Percentiles rank a stretch among this genome's conserved stretches.
Conservation (phyloP, 805 yeast species). For the Metschnikowia kofuensis region DNA sequence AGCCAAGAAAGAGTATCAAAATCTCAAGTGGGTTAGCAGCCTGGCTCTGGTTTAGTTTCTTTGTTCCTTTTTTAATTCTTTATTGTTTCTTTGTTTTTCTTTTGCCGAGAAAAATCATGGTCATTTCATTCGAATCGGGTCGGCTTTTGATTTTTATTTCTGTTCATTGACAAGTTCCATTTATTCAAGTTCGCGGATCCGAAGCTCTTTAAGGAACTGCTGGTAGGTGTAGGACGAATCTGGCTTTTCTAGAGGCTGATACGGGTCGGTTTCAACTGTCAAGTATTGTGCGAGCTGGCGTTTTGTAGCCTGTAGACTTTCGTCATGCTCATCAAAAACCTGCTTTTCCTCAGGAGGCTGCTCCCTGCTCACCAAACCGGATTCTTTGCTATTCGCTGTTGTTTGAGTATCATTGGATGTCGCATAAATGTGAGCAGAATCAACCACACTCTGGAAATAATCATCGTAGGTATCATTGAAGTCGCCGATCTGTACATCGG, state of each 20-base stretch:
- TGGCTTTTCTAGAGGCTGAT: background rate
- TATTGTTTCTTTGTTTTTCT: too few species aligned
- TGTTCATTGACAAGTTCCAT: background rate
- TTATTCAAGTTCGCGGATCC: background rate
- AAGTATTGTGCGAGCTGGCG: background rate
- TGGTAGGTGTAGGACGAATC: background rate
- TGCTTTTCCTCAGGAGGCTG: background rate
- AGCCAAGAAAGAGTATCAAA: too few species aligned
- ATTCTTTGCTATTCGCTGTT: too few species aligned
- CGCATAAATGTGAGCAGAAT: background rate
- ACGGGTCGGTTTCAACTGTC: background rate
- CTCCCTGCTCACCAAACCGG: too few species aligned
- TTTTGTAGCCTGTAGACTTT: background rate
- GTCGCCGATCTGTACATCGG: conserved; percentile 17
- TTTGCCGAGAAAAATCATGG: too few species aligned
- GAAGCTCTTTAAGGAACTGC: background rate
- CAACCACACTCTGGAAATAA: conserved; percentile 1
- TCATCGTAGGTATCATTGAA: conserved; percentile 18
- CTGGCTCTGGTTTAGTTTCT: too few species aligned
- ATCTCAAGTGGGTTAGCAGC: too few species aligned
- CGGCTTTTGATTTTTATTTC: too few species aligned
- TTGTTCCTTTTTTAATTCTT: too few species aligned
- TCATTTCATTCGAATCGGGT: too few species aligned
- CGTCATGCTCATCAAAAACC: background rate
- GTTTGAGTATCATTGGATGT: background rate